Conservation (phyloP, 2,329 filamentous ascomycete species). For the Microcyclospora pomicola region DNA sequence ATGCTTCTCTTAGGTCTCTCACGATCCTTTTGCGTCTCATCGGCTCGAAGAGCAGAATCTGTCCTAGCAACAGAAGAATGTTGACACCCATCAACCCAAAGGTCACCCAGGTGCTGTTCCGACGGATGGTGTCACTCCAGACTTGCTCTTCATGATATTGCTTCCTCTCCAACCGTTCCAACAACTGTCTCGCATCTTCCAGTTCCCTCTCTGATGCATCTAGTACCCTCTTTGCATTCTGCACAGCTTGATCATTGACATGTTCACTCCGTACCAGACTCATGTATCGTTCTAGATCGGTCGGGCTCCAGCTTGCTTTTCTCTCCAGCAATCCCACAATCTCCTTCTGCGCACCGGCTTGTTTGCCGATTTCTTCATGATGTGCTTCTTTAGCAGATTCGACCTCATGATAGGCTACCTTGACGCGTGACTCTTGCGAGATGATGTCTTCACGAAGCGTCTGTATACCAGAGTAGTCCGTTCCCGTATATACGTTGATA, state of each 20-base stretch:
- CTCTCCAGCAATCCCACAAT: conserved; percentile 86
- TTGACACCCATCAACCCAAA: conserved; percentile 98
- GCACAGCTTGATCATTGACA: conserved; percentile 75
- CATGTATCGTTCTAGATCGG: conserved; percentile 89
- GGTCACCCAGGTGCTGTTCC: conserved; percentile 96
- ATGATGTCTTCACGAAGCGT: conserved; percentile 67
- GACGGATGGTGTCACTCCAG: conserved; percentile 92
- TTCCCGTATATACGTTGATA: conserved; percentile 83
- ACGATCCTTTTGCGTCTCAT: conserved; percentile 76
- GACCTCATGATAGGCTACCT: conserved; percentile 48
- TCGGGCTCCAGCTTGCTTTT: conserved; percentile 80
- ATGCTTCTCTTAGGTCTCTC: conserved; percentile 54
- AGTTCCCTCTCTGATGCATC: conserved; percentile 64
- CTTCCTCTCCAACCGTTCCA: conserved; percentile 72
- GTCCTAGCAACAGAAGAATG: conserved; percentile 67
- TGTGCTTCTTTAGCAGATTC: conserved; percentile 60
- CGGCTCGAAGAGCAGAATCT: conserved; percentile 67
- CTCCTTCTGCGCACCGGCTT: conserved; percentile 84
- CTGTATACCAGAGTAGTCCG: conserved; percentile 78
- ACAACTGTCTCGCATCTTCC: conserved; percentile 58
- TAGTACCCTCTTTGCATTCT: conserved; percentile 55
- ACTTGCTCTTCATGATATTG: conserved; percentile 98
- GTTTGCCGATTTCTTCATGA: conserved; percentile 67
- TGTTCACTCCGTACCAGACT: conserved; percentile 84
- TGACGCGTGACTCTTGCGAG: conserved; percentile 46